Evolutionary conservation across 805 yeast species (phyloP).

Genomic region (Pichia thaimueangensis): DNA sequence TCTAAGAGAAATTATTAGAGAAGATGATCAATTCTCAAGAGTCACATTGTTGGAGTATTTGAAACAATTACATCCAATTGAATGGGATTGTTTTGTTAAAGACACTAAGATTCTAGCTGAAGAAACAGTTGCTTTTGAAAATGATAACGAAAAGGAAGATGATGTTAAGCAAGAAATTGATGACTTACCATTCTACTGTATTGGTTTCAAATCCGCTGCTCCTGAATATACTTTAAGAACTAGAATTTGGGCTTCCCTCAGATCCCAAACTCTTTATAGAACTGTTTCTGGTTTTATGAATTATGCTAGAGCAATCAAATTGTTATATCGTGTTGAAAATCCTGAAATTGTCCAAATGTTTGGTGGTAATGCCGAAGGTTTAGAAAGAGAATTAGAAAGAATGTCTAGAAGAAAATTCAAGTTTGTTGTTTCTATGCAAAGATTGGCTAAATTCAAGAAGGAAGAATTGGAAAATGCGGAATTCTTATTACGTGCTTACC

Average conservation of each 20-base stretch:
- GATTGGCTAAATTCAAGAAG: conserved; percentile 62
- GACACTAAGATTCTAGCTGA: conserved; percentile 94
- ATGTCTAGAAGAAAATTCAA: conserved; percentile 83
- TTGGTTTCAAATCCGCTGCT: conserved; percentile 96
- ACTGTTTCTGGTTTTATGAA: conserved; percentile 98
- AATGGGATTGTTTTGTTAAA: conserved; percentile 96
- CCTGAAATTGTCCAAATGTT: conserved; percentile 96
- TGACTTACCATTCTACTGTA: conserved; percentile 89
- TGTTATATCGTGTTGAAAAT: conserved; percentile 89
- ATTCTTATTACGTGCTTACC: conserved; percentile 74
- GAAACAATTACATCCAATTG: conserved; percentile 92
- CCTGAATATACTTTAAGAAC: conserved; percentile 96
- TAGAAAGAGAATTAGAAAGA: conserved; percentile 87
- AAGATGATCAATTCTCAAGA: conserved; percentile 94
- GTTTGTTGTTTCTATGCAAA: conserved; percentile 81
- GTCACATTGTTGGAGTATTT: conserved; percentile 90
- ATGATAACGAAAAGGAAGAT: conserved; percentile 57
- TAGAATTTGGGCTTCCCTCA: conserved; percentile 96
- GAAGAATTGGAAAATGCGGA: conserved; percentile 79
- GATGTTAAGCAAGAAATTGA: conserved; percentile 78
- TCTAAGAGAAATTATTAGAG: conserved; percentile 92
- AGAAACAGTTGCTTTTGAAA: conserved; percentile 79
- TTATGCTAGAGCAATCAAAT: conserved; percentile 91
- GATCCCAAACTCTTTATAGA: conserved; percentile 94
- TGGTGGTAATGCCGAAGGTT: conserved; percentile 97